Conservation (phyloP, 192 early-diverging fungal genomes). For the Rhizoclosmatium globosum region DNA sequence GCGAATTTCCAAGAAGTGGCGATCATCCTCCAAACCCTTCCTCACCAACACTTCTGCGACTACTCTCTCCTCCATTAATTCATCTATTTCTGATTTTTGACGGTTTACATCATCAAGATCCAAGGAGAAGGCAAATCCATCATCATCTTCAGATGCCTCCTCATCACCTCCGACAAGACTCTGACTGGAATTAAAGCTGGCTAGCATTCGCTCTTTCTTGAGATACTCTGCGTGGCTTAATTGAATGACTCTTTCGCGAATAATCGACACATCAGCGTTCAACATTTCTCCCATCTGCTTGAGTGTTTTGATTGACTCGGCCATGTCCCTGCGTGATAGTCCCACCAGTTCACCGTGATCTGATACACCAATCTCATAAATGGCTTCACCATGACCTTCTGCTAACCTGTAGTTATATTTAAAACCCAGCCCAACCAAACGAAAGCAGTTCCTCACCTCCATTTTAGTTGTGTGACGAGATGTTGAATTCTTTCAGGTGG, state of each 20-base stretch:
- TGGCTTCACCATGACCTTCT: slow-evolving; percentile 85
- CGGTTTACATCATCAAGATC: slow-evolving; percentile 41
- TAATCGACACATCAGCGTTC: slow-evolving; percentile 72
- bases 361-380: slow-evolving; percentile 90
- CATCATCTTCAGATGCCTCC: slow-evolving; percentile 3
- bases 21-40: slow-evolving; percentile 63
- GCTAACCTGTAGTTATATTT: slow-evolving; percentile 50
- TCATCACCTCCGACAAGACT: background rate
- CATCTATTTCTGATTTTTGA: background rate
- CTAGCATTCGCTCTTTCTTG: slow-evolving; percentile 18
- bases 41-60: slow-evolving; percentile 84
- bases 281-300: slow-evolving; percentile 69
- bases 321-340: slow-evolving; percentile 67
- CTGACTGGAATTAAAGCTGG: slow-evolving; percentile 9
- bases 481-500: slow-evolving; percentile 79
- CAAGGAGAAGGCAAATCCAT: slow-evolving; percentile 35
- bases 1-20: slow-evolving; percentile 80
- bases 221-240: slow-evolving; percentile 26
- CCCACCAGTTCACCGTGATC: slow-evolving; percentile 86
- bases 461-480: slow-evolving; percentile 90
- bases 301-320: slow-evolving; percentile 66
- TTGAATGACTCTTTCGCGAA: slow-evolving; percentile 56
- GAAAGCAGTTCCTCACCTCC: slow-evolving; percentile 59
- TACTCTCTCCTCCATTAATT: slow-evolving; percentile 36
- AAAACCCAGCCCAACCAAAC: background rate